Evolutionary conservation across 768 basidiomycete species (phyloP).

Genomic region (Coprinellus aureogranulatus): DNA sequence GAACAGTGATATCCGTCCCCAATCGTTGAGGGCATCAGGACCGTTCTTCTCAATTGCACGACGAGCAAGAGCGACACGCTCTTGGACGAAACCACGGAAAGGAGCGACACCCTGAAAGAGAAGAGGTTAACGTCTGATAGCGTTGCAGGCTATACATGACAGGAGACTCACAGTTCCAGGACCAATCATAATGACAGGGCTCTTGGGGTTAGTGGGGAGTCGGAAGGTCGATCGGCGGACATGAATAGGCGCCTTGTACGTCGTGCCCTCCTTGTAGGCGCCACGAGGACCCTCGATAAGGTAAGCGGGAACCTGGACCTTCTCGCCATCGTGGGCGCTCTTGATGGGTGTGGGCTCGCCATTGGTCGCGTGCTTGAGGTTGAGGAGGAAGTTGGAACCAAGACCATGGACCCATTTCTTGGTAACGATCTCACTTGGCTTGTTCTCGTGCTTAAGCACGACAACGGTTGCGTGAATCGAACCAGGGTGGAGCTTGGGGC

Average conservation of each 20-base stretch:
- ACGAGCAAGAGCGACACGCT: conserved; percentile 92
- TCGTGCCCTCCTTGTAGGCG: conserved; percentile 66
- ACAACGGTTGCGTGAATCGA: conserved; percentile 94
- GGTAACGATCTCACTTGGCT: conserved; percentile 48
- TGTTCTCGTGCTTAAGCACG: conserved; percentile 87
- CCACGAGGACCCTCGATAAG: conserved; percentile 89
- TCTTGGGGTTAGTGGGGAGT: conserved; percentile 96
- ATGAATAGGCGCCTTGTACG: conserved; percentile 88
- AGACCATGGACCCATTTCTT: conserved; percentile 81
- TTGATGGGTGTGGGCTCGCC: conserved; percentile 53
- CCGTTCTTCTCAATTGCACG: conserved; percentile 96
- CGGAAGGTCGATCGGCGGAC: conserved; percentile 96
- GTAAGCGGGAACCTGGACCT: conserved; percentile 62
- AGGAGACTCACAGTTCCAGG: conserved; percentile 75
- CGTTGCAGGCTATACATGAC: background rate
- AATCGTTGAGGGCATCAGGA: conserved; percentile 86
- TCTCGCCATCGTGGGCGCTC: conserved; percentile 32
- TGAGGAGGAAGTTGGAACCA: conserved; percentile 92
- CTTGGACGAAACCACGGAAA: conserved; percentile 98
- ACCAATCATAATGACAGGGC: conserved; percentile 98
- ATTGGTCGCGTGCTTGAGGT: conserved; percentile 76
- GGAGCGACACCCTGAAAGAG: conserved; percentile 86
- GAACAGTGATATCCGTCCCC: conserved; percentile 93
- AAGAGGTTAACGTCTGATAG: conserved; percentile 8
- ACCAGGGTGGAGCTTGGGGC: conserved; percentile 86